These are phyloP conservation scores for Lipomyces chichibuensis DNA, from an alignment of 805 yeast species.

Conservation along the genomic window DNA sequence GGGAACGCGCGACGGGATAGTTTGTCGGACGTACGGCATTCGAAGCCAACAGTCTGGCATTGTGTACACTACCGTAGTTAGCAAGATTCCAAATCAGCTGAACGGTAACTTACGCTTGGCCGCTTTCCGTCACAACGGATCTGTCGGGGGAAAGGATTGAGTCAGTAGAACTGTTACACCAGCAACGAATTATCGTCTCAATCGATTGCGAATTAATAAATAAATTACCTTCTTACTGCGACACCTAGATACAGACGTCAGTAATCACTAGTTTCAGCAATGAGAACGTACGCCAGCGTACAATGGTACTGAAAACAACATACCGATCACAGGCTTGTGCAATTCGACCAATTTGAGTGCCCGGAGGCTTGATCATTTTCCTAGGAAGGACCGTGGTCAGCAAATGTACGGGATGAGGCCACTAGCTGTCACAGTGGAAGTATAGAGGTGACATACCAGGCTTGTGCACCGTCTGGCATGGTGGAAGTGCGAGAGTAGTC, in stretches of 20 bases:
- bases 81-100: neutral
- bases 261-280: neutral
- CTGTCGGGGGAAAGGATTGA: constrained; percentile 19
- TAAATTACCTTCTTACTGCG: constrained; percentile 32
- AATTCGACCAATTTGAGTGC: constrained; percentile 65
- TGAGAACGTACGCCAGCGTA: neutral
- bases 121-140: constrained; percentile 70
- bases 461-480: constrained; percentile 49
- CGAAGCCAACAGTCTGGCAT: constrained; percentile 82
- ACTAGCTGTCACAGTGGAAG: neutral
- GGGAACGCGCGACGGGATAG: constrained; percentile 87
- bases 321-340: constrained; percentile 94
- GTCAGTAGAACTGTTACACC: constrained; percentile 13
- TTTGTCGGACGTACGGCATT: constrained; percentile 85
- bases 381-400: constrained; percentile 30
- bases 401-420: neutral
- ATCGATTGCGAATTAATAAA: neutral
- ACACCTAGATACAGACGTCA: constrained; percentile 13
- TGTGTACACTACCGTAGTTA: constrained; percentile 60
- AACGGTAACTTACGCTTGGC: constrained; percentile 39
- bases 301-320: constrained; percentile 12
- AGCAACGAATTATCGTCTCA: neutral
- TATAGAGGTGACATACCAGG: constrained; percentile 40
- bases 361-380: constrained; percentile 70
- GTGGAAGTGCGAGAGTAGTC: constrained; percentile 17